A percentile compares a stretch with the other conserved stretches of the same genome.
Evolutionary conservation across 306 rosid species (phyloP).

Genomic region (Cucumis melo): DNA sequence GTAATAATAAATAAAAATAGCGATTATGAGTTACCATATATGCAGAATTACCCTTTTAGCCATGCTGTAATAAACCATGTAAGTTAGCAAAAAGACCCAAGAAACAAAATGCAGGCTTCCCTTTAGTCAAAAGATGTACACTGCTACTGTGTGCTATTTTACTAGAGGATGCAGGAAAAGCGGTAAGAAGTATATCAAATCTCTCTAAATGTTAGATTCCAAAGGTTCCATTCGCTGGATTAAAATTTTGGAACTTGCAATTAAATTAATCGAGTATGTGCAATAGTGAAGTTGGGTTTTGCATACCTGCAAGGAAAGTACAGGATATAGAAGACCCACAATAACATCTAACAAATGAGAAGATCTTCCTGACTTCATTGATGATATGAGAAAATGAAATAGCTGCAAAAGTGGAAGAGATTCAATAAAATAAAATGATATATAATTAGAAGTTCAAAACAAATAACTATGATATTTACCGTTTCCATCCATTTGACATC

Average conservation of each 20-base stretch:
- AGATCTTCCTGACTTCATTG: conserved; percentile 87
- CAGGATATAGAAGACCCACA: conserved; percentile 86
- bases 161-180: neutral
- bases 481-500: conserved; percentile 98
- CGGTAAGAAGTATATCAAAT: neutral
- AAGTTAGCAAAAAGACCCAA: neutral
- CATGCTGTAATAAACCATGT: neutral
- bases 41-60: neutral
- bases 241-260: neutral
- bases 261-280: neutral
- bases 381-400: conserved; percentile 75
- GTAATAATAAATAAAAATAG: neutral
- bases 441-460: conserved; percentile 8
- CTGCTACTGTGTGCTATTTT: neutral
- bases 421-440: conserved; percentile 13
- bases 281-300: conserved; percentile 7
- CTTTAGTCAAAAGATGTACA: neutral
- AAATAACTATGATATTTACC: conserved; percentile 29
- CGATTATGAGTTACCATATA: neutral
- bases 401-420: conserved; percentile 39
- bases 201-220: neutral
- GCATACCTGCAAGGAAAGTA: conserved; percentile 85
- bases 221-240: neutral
- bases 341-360: conserved; percentile 72
- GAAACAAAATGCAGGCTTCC: neutral